Evolutionary conservation across 768 basidiomycete species (phyloP), one percentile per base, ranked within the genome.

Genomic region (Favolaschia claudopus): DNA sequence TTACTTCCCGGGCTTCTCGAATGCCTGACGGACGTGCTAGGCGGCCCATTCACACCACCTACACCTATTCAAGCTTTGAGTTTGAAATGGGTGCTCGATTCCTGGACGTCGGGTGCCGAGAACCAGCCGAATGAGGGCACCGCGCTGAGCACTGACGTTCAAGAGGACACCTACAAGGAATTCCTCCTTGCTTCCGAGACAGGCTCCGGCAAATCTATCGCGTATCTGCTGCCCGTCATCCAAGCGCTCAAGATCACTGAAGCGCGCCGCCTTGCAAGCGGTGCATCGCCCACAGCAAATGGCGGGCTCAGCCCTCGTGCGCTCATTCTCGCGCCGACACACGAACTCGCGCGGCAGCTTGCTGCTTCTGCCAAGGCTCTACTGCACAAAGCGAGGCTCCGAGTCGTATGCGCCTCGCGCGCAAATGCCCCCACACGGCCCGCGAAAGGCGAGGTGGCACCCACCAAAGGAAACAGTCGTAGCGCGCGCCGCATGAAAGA

Each of bases 141-240:
- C 5, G 34, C 38, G 5, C 13, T 48, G 20, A 32, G 33, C 34
- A 50, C 62, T 31, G 47, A 60, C 32, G 51, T 33, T 2, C 44
- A 47, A 67, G 22, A 49, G 58, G 31, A 57, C 66, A 69, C 69
- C 24, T 80, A 76, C 68, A 76, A 77, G 42, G 77, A 86, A 44
- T 88, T 82, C 63, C 82, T 96, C 7, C 80, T 96, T 1, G 95
- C 93, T 0, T 89, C 91, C 0, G 94, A 96, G 73, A 96, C 93
- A 0, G 95, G 95, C 15, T 94, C 93, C 0, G 95, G 94, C 1
- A 96, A 96, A 76, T 94, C 91, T 2, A 84, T 96, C 27, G 95
- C 95, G 1, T 96, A 95, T 72, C 83, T 96, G 38, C 81, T 96
- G 6, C 95, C 95, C 0, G 72, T 96, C 51, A 79, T 96, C 2